A percentile compares a stretch with the other conserved stretches of the same genome.
Conservation (phyloP, 805 yeast genomes). For the Vanderwaltozyma tropicalis region DNA sequence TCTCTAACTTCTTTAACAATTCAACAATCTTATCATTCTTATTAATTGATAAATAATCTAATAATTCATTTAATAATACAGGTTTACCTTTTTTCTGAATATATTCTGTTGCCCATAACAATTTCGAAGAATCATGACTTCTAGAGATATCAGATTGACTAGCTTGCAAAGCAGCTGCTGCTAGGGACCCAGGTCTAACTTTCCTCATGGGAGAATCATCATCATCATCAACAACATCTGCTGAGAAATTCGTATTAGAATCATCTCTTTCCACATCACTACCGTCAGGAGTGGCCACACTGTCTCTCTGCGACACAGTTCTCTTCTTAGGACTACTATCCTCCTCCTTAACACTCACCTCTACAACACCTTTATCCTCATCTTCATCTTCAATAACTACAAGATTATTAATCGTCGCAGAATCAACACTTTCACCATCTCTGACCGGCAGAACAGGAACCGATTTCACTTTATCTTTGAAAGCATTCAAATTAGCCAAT, state of each 20-base stretch:
- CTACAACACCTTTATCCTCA: slow-evolving; percentile 6
- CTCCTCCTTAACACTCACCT: slow-evolving; percentile 9
- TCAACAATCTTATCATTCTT: slow-evolving; percentile 60
- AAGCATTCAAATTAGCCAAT: slow-evolving; percentile 52
- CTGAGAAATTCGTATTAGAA: neutral
- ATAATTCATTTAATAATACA: slow-evolving; percentile 52
- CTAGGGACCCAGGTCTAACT: slow-evolving; percentile 25
- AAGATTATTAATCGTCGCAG: neutral
- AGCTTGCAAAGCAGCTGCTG: slow-evolving; percentile 24
- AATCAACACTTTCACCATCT: slow-evolving; percentile 8
- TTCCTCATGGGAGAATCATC: slow-evolving; percentile 22
- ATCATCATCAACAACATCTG: slow-evolving; percentile 8
- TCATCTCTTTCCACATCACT: neutral
- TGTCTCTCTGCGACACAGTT: slow-evolving; percentile 10
- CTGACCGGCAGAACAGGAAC: slow-evolving; percentile 43
- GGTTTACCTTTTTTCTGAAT: slow-evolving; percentile 64
- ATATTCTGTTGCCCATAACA: slow-evolving; percentile 85
- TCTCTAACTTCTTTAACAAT: slow-evolving; percentile 61
- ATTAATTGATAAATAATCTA: slow-evolving; percentile 47
- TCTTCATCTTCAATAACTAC: slow-evolving; percentile 4
- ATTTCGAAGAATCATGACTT: slow-evolving; percentile 68
- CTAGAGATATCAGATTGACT: slow-evolving; percentile 22
- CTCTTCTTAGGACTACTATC: slow-evolving; percentile 6
- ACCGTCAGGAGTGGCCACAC: slow-evolving; percentile 8
- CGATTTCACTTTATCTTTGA: slow-evolving; percentile 48